Evolutionary conservation across 108 stramenopile genomes (phyloP).

Genomic region (Schizochytrium sp.): DNA sequence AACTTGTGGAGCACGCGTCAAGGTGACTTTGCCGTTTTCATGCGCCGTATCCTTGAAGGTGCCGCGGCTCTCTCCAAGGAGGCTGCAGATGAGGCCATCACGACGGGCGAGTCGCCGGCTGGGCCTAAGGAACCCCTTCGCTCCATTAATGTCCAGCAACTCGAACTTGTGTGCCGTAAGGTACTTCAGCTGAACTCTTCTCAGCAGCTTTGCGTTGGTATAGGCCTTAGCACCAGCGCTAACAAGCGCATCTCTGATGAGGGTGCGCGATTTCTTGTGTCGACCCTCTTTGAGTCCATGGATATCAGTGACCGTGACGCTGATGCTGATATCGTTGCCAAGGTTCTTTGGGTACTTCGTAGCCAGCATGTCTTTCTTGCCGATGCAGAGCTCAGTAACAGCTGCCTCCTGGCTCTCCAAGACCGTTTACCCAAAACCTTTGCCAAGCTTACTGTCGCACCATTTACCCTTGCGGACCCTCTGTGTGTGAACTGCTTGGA

Average conservation of each 20-base stretch:
- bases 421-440: not conserved
- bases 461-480: conserved; percentile 24
- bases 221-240: not conserved
- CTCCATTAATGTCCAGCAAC: conserved; percentile 43
- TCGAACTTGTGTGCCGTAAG: conserved; percentile 47
- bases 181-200: conserved; percentile 2
- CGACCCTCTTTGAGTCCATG: conserved; percentile 10
- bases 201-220: conserved; percentile 34
- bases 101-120: not conserved
- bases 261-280: conserved; percentile 28
- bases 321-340: conserved; percentile 31
- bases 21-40: not conserved
- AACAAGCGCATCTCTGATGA: conserved; percentile 37
- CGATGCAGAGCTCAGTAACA: conserved; percentile 8
- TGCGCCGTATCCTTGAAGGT: conserved; percentile 17
- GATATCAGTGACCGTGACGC: conserved; percentile 35
- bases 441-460: not conserved
- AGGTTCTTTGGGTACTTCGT: conserved; percentile 34
- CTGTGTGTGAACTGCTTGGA: conserved; percentile 30
- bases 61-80: conserved; percentile 17
- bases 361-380: conserved; percentile 54
- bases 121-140: conserved; percentile 26
- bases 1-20: conserved; percentile 10
- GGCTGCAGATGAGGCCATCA: conserved; percentile 3
- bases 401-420: conserved; percentile 20